Evolutionary conservation across 805 yeast genomes (phyloP).

Genomic region (Kodamaea fukazawae): DNA sequence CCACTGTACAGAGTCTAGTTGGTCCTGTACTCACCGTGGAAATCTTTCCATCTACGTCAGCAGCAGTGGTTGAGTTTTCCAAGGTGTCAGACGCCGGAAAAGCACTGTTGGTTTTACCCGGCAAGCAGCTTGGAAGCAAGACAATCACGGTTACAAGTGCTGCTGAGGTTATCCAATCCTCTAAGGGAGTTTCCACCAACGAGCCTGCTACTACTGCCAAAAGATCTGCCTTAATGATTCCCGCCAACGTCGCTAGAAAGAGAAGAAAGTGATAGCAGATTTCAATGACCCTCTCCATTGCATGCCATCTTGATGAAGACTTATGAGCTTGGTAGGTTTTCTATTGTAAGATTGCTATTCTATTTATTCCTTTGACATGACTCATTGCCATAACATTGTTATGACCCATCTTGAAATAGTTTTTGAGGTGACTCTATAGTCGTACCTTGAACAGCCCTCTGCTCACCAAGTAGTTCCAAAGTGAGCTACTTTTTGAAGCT

Average conservation of each 20-base stretch:
- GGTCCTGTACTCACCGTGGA: conserved; percentile 41
- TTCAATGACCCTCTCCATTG: too few species aligned
- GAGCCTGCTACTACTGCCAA: background rate
- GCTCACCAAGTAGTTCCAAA: too few species aligned
- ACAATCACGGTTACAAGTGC: conserved; percentile 14
- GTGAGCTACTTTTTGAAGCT: too few species aligned
- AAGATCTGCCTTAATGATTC: conserved; percentile 11
- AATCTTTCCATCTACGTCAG: conserved; percentile 43
- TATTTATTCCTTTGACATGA: too few species aligned
- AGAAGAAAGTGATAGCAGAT: conserved; percentile 1
- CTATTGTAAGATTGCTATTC: too few species aligned
- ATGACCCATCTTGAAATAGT: too few species aligned
- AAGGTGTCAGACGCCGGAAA: conserved; percentile 48
- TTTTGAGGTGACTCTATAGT: too few species aligned
- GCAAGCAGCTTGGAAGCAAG: conserved; percentile 34
- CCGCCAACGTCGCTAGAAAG: conserved; percentile 11
- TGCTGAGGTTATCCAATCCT: background rate
- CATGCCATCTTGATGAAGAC: too few species aligned
- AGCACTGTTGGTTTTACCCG: conserved; percentile 44
- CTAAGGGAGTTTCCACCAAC: too few species aligned
- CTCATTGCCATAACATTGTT: too few species aligned
- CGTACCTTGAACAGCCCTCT: too few species aligned
- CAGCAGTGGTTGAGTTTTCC: conserved; percentile 51
- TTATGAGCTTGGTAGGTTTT: too few species aligned
- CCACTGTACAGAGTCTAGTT: conserved; percentile 23